These are phyloP conservation scores for Paracoccidioides brasiliensis DNA, from an alignment of 2,329 filamentous ascomycete genomes.

Conservation along the genomic window DNA sequence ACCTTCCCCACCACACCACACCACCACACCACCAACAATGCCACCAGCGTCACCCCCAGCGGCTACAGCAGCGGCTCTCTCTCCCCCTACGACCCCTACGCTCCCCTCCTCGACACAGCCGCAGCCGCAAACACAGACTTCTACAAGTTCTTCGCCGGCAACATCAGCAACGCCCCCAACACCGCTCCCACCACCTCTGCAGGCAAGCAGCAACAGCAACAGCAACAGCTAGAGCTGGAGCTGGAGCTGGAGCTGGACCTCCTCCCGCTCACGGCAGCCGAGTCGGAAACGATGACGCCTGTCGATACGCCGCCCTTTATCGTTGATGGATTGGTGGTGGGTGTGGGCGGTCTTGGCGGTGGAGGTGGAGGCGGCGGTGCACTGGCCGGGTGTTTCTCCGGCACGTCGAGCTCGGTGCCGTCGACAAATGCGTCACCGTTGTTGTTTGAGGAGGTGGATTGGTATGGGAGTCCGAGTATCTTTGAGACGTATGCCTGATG, in stretches of 20 bases:
- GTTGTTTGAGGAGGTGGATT: constrained; percentile 10
- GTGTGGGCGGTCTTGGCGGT: too few species aligned
- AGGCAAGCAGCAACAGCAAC: background rate
- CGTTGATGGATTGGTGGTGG: constrained; percentile 5
- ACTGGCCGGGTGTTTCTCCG: background rate
- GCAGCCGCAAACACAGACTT: background rate
- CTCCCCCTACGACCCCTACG: background rate
- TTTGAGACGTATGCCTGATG: constrained; percentile 2
- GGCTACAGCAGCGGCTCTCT: background rate
- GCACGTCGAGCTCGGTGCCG: background rate
- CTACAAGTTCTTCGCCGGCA: background rate
- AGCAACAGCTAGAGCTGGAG: background rate
- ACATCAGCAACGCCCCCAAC: background rate
- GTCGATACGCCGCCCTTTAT: constrained; percentile 9
- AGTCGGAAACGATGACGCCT: background rate
- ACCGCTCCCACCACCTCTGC: background rate
- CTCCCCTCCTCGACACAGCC: background rate
- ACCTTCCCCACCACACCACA: background rate
- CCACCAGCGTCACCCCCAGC: too few species aligned
- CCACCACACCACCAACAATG: background rate
- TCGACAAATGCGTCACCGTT: constrained; percentile 7
- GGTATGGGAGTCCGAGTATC: constrained; percentile 9
- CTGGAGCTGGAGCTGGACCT: background rate
- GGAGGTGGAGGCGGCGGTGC: too few species aligned
- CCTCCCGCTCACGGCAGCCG: background rate